Conservation (phyloP, 306 rosid genomes). For the Inga oerstediana region DNA sequence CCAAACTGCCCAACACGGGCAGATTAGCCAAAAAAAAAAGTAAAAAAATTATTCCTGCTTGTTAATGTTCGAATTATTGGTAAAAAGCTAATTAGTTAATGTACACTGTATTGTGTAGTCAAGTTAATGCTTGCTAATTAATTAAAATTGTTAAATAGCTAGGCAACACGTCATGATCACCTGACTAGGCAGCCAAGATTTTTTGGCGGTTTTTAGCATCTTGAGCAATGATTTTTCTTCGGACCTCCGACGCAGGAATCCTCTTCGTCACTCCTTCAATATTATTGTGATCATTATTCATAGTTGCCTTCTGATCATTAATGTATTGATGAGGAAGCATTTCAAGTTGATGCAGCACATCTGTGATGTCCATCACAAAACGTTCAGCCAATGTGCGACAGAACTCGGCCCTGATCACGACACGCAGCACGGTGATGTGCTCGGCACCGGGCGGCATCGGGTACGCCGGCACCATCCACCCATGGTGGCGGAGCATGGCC, state of each 20-base stretch:
- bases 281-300: not conserved
- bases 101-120: no score
- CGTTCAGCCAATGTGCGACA: conserved; percentile 53
- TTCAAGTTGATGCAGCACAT: conserved; percentile 51
- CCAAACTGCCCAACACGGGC: no score
- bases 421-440: conserved; percentile 61
- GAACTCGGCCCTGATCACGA: conserved; percentile 54
- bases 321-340: conserved; percentile 9
- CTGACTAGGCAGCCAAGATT: conserved; percentile 34
- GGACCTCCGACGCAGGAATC: conserved; percentile 15
- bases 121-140: no score
- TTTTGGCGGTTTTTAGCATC: conserved; percentile 38
- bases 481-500: conserved; percentile 47
- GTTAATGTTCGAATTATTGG: not conserved
- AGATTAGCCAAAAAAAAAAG: no score
- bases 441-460: conserved; percentile 62
- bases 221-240: conserved; percentile 37
- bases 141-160: no score
- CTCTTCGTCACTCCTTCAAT: conserved; percentile 18
- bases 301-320: not conserved
- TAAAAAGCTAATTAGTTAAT: not conserved
- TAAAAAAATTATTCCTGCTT: not conserved
- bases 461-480: conserved; percentile 72
- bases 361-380: conserved; percentile 48
- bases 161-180: not conserved